Percentiles rank a stretch among this genome's conserved stretches.
Evolutionary conservation across 2,329 filamentous ascomycete genomes (phyloP).

Genomic region (Passalora sequoiae): DNA sequence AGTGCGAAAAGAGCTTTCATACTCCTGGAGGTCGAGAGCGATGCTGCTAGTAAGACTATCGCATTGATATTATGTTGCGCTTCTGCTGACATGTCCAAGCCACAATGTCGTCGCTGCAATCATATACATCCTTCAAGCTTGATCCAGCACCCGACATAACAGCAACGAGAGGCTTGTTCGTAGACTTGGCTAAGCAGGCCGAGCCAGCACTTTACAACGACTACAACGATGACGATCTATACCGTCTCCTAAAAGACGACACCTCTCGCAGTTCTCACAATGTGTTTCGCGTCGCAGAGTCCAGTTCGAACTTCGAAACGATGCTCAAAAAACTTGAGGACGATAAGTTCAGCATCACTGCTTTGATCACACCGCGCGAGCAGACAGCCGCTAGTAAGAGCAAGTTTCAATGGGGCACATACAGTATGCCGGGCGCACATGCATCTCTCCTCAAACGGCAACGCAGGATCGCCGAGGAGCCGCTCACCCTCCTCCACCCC

Average conservation of each 20-base stretch:
- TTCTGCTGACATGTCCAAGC: slow-evolving; percentile 9
- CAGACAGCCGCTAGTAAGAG: slow-evolving; percentile 13
- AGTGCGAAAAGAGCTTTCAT: slow-evolving; percentile 22
- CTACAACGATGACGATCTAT: slow-evolving; percentile 16
- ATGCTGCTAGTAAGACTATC: slow-evolving; percentile 17
- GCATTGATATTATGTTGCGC: background rate
- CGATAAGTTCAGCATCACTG: slow-evolving; percentile 21
- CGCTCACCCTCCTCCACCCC: slow-evolving; percentile 15
- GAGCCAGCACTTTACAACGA: slow-evolving; percentile 9
- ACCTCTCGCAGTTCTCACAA: slow-evolving; percentile 11
- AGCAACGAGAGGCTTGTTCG: slow-evolving; percentile 25
- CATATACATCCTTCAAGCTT: slow-evolving; percentile 25
- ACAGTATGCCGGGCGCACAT: slow-evolving; percentile 25
- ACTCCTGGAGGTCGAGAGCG: slow-evolving; percentile 24
- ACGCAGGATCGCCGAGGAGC: slow-evolving; percentile 19
- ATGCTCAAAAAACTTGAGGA: slow-evolving; percentile 13
- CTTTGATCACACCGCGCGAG: slow-evolving; percentile 19
- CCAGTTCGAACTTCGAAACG: slow-evolving; percentile 16
- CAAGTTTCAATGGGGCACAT: slow-evolving; percentile 31
- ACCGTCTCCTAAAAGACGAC: slow-evolving; percentile 3
- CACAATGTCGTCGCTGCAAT: slow-evolving; percentile 9
- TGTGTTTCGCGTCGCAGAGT: slow-evolving; percentile 18
- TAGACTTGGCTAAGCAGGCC: slow-evolving; percentile 29
- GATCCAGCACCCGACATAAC: slow-evolving; percentile 23
- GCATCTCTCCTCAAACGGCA: slow-evolving; percentile 25